phyloP scores from a whole-genome alignment of 495 filamentous ascomycete genomes.

The Letharia columbiana region DNA sequence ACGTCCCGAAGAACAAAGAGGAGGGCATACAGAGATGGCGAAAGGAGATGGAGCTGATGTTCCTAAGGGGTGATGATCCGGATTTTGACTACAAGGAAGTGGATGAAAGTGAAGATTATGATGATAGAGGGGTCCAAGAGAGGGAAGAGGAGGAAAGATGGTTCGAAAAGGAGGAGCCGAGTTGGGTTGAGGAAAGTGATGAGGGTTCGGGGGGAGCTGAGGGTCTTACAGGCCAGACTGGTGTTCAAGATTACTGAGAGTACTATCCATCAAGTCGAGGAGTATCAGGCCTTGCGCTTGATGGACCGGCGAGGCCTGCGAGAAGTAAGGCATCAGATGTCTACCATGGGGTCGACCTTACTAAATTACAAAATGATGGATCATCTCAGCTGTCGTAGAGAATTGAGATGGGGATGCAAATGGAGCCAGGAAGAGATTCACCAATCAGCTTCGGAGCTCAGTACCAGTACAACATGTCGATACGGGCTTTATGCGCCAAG shows the following conservation, averaged over 20 bases:
- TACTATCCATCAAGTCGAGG: not conserved
- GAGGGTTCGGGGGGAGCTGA: constrained; percentile 32
- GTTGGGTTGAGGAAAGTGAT: constrained; percentile 47
- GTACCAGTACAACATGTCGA: not conserved
- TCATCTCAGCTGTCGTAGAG: not conserved
- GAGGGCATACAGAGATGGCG: constrained; percentile 60
- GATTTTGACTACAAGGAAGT: constrained; percentile 69
- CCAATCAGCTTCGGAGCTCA: not conserved
- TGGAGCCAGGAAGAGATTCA: not conserved
- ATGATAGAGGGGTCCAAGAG: constrained; percentile 53
- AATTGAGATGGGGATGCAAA: not conserved
- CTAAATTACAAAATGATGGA: too few species aligned
- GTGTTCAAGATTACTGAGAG: constrained; percentile 68
- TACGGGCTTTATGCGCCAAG: not conserved
- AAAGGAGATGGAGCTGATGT: constrained; percentile 59
- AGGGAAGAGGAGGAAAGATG: constrained; percentile 54
- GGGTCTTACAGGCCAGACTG: constrained; percentile 58
- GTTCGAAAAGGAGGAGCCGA: constrained; percentile 68
- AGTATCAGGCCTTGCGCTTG: not conserved
- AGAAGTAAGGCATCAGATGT: not conserved
- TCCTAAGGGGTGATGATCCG: constrained; percentile 59
- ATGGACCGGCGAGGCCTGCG: not conserved
- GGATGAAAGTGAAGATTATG: constrained; percentile 61
- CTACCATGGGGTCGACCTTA: not conserved
- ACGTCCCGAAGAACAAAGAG: constrained; percentile 50